Evolutionary conservation across 768 basidiomycete genomes (phyloP).

Genomic region (Tulasnella sp.): DNA sequence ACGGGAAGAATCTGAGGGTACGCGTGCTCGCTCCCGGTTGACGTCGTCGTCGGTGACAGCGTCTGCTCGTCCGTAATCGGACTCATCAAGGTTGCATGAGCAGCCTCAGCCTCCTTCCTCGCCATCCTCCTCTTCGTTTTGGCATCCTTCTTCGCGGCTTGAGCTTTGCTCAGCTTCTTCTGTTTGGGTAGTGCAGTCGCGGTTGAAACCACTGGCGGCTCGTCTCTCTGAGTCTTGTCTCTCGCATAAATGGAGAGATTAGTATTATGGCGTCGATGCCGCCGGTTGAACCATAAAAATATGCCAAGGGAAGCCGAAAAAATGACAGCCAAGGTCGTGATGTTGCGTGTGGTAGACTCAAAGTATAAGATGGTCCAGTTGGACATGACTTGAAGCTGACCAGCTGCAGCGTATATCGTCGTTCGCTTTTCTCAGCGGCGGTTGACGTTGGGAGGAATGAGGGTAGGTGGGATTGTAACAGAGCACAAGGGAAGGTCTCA

Average conservation of each 20-base stretch:
- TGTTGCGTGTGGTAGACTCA: neutral
- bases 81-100: neutral
- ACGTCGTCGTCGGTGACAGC: neutral
- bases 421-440: neutral
- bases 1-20: neutral
- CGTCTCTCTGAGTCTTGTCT: neutral
- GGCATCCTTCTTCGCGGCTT: slow-evolving; percentile 6
- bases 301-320: slow-evolving; percentile 4
- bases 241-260: neutral
- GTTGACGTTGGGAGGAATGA: neutral
- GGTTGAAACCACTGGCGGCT: neutral
- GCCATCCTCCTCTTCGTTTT: slow-evolving; percentile 2
- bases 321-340: slow-evolving; percentile 9
- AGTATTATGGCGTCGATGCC: neutral
- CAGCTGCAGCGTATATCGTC: neutral
- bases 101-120: slow-evolving; percentile 1
- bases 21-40: neutral
- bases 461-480: neutral
- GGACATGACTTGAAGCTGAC: neutral
- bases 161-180: neutral
- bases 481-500: neutral
- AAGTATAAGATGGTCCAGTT: neutral
- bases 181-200: slow-evolving; percentile 3
- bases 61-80: neutral
- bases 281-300: slow-evolving; percentile 5